These are phyloP conservation scores for Monilinia fructicola DNA, from an alignment of 2,329 filamentous ascomycete genomes.

Conservation along the genomic window DNA sequence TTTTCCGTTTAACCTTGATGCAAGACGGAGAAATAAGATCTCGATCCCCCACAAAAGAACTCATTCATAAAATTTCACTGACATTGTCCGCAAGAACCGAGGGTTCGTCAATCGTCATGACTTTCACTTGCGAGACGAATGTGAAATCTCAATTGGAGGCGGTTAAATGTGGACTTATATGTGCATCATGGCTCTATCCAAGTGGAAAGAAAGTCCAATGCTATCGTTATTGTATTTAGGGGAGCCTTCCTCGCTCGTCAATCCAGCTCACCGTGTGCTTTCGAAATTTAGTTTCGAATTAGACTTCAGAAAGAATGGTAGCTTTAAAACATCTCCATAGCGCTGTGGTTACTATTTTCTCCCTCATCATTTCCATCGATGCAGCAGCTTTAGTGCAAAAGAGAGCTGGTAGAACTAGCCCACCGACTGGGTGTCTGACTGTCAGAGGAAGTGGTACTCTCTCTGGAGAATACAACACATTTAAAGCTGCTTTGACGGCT, in stretches of 20 bases:
- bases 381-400: constrained; percentile 9
- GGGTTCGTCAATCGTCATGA: too few relatives aligned
- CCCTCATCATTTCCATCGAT: background rate
- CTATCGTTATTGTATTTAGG: background rate
- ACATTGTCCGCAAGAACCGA: too few relatives aligned
- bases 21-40: too few relatives aligned
- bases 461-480: constrained; percentile 23
- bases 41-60: too few relatives aligned
- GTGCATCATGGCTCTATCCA: background rate
- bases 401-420: constrained; percentile 5
- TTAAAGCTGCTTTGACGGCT: constrained; percentile 5
- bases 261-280: too few relatives aligned
- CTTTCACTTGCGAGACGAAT: too few relatives aligned
- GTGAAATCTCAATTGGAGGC: too few relatives aligned
- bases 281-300: background rate
- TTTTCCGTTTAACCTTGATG: too few relatives aligned
- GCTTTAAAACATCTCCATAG: background rate
- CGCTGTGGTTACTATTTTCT: background rate
- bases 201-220: background rate
- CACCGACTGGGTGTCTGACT: constrained; percentile 20
- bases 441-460: constrained; percentile 23
- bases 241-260: background rate
- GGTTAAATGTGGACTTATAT: background rate
- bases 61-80: too few relatives aligned
- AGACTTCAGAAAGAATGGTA: background rate